Evolutionary conservation across 2,329 filamentous ascomycete species (phyloP).

Genomic region (Acrodontium crateriforme): DNA sequence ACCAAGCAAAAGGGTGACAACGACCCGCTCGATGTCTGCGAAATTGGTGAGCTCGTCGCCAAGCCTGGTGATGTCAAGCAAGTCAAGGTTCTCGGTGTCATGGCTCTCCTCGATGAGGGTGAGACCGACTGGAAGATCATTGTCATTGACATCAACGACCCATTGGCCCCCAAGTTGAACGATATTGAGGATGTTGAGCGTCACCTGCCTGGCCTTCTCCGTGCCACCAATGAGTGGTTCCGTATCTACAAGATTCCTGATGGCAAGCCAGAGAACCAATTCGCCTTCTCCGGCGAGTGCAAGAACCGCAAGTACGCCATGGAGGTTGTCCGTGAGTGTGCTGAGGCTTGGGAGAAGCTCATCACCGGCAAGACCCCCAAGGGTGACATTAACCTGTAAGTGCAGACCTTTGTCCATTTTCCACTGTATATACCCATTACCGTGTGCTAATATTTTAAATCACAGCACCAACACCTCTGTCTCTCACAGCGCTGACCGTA

Average conservation of each 20-base stretch:
- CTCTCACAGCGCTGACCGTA: constrained; percentile 56
- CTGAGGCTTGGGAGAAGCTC: constrained; percentile 92
- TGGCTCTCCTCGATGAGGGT: constrained; percentile 97
- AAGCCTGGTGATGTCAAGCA: constrained; percentile 97
- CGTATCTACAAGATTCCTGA: constrained; percentile 99
- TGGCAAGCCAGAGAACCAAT: constrained; percentile 99
- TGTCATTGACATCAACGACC: constrained; percentile 97
- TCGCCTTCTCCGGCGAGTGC: constrained; percentile 99
- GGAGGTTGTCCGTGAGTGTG: constrained; percentile 90
- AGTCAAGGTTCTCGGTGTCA: constrained; percentile 98
- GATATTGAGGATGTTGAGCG: constrained; percentile 98
- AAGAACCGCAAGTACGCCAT: constrained; percentile 99
- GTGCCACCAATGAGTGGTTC: constrained; percentile 99
- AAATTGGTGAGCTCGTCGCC: constrained; percentile 96
- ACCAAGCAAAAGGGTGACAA: constrained; percentile 99
- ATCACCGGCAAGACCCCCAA: constrained; percentile 76
- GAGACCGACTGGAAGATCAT: constrained; percentile 99
- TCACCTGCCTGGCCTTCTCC: constrained; percentile 89
- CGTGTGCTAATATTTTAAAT: background rate
- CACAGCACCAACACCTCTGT: constrained; percentile 71
- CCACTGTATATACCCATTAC: no score
- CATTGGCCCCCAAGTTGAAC: constrained; percentile 89
- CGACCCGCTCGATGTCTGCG: constrained; percentile 97
- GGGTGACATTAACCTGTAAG: constrained; percentile 71
- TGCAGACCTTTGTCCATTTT: no score